Evolutionary conservation across 2,329 filamentous ascomycete genomes (phyloP).

Genomic region (Cladosporium sp.): DNA sequence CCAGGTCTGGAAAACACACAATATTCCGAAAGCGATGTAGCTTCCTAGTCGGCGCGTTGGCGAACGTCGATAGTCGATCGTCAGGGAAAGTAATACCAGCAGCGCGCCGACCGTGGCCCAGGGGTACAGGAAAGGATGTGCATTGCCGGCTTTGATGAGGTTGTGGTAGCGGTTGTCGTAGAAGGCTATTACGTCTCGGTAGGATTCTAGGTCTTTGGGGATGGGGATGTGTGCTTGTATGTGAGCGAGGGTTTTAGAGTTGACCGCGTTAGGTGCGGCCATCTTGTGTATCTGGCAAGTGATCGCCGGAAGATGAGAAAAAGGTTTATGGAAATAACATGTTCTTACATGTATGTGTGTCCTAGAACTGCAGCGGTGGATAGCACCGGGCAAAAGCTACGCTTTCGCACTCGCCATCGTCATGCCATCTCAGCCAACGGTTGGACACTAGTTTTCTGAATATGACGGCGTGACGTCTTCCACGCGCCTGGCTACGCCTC

Average conservation of each 20-base stretch:
- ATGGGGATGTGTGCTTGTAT: conserved; percentile 1
- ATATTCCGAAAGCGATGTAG: conserved; percentile 47
- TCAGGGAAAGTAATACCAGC: conserved; percentile 50
- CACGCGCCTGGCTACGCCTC: not conserved
- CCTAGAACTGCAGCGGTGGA: not conserved
- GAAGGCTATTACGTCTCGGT: conserved; percentile 13
- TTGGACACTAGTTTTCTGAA: conserved; percentile 1
- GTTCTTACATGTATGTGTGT: not conserved
- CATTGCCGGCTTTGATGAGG: conserved; percentile 41
- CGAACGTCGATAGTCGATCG: conserved; percentile 50
- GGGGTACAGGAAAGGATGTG: conserved; percentile 47
- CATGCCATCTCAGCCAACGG: conserved; percentile 14
- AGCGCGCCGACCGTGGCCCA: conserved; percentile 42
- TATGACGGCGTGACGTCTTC: conserved; percentile 17
- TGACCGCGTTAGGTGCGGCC: conserved; percentile 1
- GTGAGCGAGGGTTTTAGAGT: not conserved
- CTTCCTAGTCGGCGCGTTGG: conserved; percentile 44
- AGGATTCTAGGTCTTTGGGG: not conserved
- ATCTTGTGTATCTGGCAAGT: not conserved
- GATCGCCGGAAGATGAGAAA: not conserved
- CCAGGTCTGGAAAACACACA: conserved; percentile 46
- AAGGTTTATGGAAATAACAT: not conserved
- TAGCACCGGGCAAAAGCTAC: not conserved
- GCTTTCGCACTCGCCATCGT: conserved; percentile 1
- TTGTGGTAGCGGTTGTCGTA: conserved; percentile 44